Evolutionary conservation across 306 rosid species (phyloP), one percentile per base, ranked within the genome.

Genomic region (Begonia masoniana): DNA sequence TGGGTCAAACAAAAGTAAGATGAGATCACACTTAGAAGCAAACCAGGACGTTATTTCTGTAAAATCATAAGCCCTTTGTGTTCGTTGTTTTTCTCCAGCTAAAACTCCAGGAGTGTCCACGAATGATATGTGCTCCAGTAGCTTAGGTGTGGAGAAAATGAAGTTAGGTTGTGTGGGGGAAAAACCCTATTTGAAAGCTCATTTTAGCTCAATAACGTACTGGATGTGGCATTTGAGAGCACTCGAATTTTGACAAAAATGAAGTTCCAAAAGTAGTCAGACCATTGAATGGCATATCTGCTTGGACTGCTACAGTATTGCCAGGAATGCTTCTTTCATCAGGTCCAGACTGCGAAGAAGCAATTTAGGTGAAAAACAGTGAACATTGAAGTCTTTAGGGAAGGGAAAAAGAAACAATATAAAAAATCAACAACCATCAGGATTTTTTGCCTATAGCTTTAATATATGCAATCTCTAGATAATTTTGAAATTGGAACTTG

Each of bases 281-380:
- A 56, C 99, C 99, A 26, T 74, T 68, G 67, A 79, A 86, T n/a
- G 99, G 99, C 96, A 91, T 86, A 59, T 91, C 96, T 43, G 96
- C 96, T 74, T 91, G 99, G 41, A 91, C 99, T 8, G 96, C 99
- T 50, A 86, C 65, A 3, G 96, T 91, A 62, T 91, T 86, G 10
- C 99, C 99, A 50, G 99, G 99, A 68, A 91, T 76, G 64, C 94
- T 83, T 80, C 99, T 91, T 61, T 86, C 96, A 64, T 91, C 96
- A 54, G 88, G 76, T 46, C 99, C 99, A 56, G 94, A 77, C 99
- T 91, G 62, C 23, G 66, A 1, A 5, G 4, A n/a, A 45, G 6
- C 12, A 43, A 43, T 43, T 43, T 43, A 2, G 47, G 47, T 9
- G 13, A 21, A 21, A 21, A 21, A 43, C 47, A 43, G n/a, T 9